Conservation (phyloP, 2,329 filamentous ascomycete genomes). For the Gnomoniopsis smithogilvyi region DNA sequence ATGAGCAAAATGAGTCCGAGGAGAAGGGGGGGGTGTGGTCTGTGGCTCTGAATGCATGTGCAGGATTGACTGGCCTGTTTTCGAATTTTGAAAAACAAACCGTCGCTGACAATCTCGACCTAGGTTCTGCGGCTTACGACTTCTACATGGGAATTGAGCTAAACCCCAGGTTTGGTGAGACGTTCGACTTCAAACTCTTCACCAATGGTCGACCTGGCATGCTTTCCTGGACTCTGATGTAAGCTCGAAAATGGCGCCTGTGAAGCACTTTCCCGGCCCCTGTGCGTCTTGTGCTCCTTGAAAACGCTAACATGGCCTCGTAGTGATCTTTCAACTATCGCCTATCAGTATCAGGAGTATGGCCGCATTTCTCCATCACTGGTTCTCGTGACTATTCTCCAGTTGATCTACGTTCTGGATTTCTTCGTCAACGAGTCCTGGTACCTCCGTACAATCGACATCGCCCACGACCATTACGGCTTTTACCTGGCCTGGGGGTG, state of each 20-base stretch:
- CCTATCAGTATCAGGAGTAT: constrained; percentile 38
- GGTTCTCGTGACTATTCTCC: constrained; percentile 40
- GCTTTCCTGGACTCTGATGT: constrained; percentile 45
- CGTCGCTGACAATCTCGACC: neutral
- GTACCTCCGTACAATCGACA: constrained; percentile 45
- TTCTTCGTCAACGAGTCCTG: constrained; percentile 48
- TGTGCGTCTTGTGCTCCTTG: neutral
- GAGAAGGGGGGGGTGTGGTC: too few relatives aligned
- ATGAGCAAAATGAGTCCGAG: neutral
- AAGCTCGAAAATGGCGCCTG: constrained; percentile 8
- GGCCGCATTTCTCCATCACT: constrained; percentile 32
- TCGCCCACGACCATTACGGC: constrained; percentile 41
- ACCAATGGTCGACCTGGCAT: constrained; percentile 46
- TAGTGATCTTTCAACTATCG: neutral
- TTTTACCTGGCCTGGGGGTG: constrained; percentile 44
- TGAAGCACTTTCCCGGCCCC: constrained; percentile 7
- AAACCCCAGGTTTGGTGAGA: constrained; percentile 38
- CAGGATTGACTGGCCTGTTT: neutral
- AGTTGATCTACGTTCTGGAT: constrained; percentile 42
- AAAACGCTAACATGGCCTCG: neutral
- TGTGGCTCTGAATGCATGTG: neutral
- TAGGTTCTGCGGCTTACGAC: constrained; percentile 38
- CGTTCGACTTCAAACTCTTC: constrained; percentile 45
- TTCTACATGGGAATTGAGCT: constrained; percentile 45
- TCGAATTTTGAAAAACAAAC: neutral